A percentile compares a stretch with the other conserved stretches of the same genome.
Conservation (phyloP, 1,139 yeast genomes). For the Yamadazyma friedrichii region DNA sequence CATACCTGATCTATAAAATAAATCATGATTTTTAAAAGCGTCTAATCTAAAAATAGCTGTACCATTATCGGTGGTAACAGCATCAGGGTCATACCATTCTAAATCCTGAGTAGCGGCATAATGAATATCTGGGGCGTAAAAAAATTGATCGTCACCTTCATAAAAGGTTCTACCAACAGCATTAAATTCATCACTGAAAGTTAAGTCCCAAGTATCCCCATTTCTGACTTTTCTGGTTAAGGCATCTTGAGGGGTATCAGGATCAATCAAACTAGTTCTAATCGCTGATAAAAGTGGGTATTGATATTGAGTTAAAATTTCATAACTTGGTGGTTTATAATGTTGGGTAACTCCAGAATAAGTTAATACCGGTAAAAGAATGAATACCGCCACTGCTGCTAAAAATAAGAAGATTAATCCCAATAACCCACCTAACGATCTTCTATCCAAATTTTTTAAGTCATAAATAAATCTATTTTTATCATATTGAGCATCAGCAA, state of each 20-base stretch:
- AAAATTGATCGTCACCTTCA: constrained; percentile 81
- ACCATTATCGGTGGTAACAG: constrained; percentile 67
- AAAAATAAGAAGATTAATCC: constrained; percentile 57
- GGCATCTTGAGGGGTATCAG: constrained; percentile 71
- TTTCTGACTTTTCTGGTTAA: constrained; percentile 40
- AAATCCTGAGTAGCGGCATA: constrained; percentile 80
- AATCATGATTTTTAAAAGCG: constrained; percentile 66
- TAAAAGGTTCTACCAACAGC: constrained; percentile 82
- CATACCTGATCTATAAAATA: constrained; percentile 83
- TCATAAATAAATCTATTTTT: constrained; percentile 59
- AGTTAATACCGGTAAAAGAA: constrained; percentile 72
- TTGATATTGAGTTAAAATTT: constrained; percentile 52
- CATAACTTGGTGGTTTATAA: constrained; percentile 31
- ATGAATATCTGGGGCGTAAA: constrained; percentile 72
- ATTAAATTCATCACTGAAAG: constrained; percentile 81
- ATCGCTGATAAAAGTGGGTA: constrained; percentile 64
- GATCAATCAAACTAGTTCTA: constrained; percentile 64
- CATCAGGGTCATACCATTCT: constrained; percentile 91
- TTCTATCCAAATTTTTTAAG: constrained; percentile 57
- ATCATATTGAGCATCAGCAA: constrained; percentile 78
- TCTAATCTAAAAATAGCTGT: constrained; percentile 66
- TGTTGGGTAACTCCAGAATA: constrained; percentile 59
- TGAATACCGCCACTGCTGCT: constrained; percentile 65
- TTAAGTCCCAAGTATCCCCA: constrained; percentile 69
- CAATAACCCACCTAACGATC: constrained; percentile 55